Evolutionary conservation across 768 basidiomycete species (phyloP), one percentile per base, ranked within the genome.

Genomic region (Hypholoma sublateritium): DNA sequence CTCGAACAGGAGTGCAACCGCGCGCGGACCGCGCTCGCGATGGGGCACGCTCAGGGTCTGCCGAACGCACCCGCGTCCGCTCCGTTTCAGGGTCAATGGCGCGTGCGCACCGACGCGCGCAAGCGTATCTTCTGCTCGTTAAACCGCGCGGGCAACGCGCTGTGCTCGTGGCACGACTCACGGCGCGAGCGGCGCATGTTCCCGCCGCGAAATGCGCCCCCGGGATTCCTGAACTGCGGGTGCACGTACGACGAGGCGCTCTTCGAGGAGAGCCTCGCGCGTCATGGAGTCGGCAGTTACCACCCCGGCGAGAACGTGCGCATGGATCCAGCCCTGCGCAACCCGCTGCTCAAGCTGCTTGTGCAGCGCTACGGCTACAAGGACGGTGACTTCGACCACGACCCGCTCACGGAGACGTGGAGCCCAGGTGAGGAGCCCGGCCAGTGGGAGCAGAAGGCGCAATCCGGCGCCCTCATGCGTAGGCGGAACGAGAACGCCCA

Each of bases 81-180:
- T 16, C 46, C 28, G 9, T 86, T 88, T 73, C 78, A 84, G 45
- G 72, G 77, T 25, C 78, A 83, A 2, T 93, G 91, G 91, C 81
- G 80, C 47, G 75, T 78, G 8, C 87, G 91, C 56, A 93, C 89
- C 0, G 86, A 89, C 19, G 82, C 87, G 5, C 88, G 92, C 36
- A 74, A 77, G 60, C 83, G 83, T 53, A 76, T 83, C 43, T 88
- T 86, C 72, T 94, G 91, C 69, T 88, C 91, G 3, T 76, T 90
- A 28, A 93, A 94, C 70, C 84, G 92, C 50, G 91, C 91, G 0
- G 92, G 92, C 32, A 94, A 94, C 62, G 91, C 91, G 1, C 81
- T 93, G 35, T 93, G 91, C 68, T 87, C 92, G 3, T 94, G 91
- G 91, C 91, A 94, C 65, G 92, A 94, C 70, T 91, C 91, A 2